Evolutionary conservation across 1,284 basidiomycete species (phyloP), one percentile per base, ranked within the genome.

Genomic region (Austroboletus niveus): DNA sequence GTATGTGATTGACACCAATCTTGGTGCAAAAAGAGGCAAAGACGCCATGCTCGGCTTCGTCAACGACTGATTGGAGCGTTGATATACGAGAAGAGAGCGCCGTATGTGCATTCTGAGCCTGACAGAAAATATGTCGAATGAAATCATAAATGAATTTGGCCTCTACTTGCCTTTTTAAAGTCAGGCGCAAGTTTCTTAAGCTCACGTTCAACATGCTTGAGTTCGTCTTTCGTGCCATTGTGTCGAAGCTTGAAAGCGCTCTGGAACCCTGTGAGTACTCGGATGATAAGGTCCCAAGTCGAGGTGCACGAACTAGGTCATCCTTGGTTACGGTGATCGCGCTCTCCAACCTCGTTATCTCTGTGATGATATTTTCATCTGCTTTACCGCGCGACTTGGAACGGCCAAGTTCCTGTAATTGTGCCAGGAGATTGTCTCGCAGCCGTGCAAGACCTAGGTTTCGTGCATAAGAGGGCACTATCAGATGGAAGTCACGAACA

Each of bases 1-100:
- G 85, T 56, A 99, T 95, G 71, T 89, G 86, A 32, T 72, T 69
- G 9, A 98, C 88, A 6, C 85, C 82, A 60, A 99, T 94, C 51
- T 83, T 80, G 35, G 70, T 67, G 69, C 96, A 98, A 74, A 99
- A 99, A 4, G 72, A 69, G 1, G 68, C 75, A 65, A 97, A 99
- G 20, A 97, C 75, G 2, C 72, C 74, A 61, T 94, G 92, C 66
- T 98, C 96, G 1, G 88, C 94, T 10, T 72, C 73, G 59, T 93
- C 79, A 58, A 97, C 77, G 2, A 77, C 75, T 2, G 72, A 66
- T n/a, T 79, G 74, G 17, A 95, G 72, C 35, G 74, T 70, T 15
- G 78, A 73, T 42, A 89, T 79, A 60, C 84, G 76, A 22, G 72
- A 72, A 51, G 81, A 75, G 29, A 89, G 76, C 2, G 70, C 66